A percentile compares a stretch with the other conserved stretches of the same genome.
phyloP scores from a whole-genome alignment of 768 basidiomycete genomes.

The Lyophyllum semitale region DNA sequence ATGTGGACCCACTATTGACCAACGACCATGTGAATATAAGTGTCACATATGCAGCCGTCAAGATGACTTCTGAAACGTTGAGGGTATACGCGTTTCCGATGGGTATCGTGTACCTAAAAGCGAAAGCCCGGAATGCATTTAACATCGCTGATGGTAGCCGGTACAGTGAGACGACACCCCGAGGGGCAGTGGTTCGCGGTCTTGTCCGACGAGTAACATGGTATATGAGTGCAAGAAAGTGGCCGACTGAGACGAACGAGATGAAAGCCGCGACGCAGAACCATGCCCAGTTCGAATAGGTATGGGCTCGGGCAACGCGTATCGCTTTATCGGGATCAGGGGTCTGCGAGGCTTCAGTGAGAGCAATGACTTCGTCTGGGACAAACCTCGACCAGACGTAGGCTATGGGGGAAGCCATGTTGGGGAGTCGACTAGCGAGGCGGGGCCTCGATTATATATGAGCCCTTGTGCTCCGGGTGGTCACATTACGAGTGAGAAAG shows the following conservation, averaged over 20 bases:
- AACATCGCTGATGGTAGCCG: slow-evolving; percentile 14
- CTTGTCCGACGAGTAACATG: neutral
- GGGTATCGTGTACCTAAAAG: slow-evolving; percentile 23
- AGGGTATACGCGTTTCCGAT: slow-evolving; percentile 31
- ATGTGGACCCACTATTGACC: slow-evolving; percentile 35
- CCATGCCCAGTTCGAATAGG: slow-evolving; percentile 16
- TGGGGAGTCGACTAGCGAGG: neutral
- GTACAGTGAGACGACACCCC: neutral
- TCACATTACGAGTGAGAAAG: too few relatives aligned
- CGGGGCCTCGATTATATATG: too few relatives aligned
- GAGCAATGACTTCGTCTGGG: neutral
- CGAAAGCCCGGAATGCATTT: slow-evolving; percentile 18
- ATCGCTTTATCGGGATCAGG: slow-evolving; percentile 7
- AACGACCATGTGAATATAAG: slow-evolving; percentile 34
- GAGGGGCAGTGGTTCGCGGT: neutral
- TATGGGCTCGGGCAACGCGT: slow-evolving; percentile 6
- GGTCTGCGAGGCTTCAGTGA: slow-evolving; percentile 4
- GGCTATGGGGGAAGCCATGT: neutral
- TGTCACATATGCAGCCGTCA: slow-evolving; percentile 34
- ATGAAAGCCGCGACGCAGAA: slow-evolving; percentile 19
- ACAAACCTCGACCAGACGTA: neutral
- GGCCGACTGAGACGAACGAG: slow-evolving; percentile 9
- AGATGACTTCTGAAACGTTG: slow-evolving; percentile 36
- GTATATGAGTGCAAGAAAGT: neutral
- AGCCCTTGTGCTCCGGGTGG: too few relatives aligned